Percentiles rank a stretch among this genome's conserved stretches.
Conservation (phyloP, 1,139 yeast species). For the Magnusiomyces suaveolens region DNA sequence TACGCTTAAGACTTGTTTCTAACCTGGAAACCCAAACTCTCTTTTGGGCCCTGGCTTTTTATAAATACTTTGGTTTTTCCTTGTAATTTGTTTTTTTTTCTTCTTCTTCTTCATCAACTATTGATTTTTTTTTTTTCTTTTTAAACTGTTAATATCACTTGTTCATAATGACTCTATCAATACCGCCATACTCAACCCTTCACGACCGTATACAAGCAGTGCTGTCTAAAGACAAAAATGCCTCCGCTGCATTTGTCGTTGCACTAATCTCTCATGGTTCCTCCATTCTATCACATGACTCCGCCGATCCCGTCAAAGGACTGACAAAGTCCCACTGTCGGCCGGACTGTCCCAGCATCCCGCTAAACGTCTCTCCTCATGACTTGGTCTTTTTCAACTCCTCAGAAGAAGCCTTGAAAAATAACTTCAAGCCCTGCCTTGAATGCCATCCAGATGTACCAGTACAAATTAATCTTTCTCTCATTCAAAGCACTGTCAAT, state of each 20-base stretch:
- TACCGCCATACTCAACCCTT: not conserved
- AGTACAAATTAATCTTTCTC: constrained; percentile 38
- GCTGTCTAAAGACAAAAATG: constrained; percentile 5
- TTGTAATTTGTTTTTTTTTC: not conserved
- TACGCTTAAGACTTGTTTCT: too few species aligned
- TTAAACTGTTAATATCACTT: not conserved
- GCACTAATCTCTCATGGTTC: not conserved
- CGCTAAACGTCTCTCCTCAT: not conserved
- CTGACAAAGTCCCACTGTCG: constrained; percentile 8
- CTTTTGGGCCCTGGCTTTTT: too few species aligned
- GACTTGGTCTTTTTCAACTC: not conserved
- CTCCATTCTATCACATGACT: not conserved
- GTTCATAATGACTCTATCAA: not conserved
- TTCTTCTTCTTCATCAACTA: not conserved
- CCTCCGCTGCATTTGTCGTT: constrained; percentile 8
- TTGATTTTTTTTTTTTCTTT: too few species aligned
- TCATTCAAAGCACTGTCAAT: constrained; percentile 48
- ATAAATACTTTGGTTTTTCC: not conserved
- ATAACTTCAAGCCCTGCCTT: constrained; percentile 45
- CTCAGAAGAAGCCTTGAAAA: constrained; percentile 31
- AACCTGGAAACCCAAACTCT: too few species aligned
- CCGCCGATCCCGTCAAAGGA: not conserved
- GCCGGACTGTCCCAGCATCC: constrained; percentile 3
- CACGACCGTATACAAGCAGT: constrained; percentile 5
- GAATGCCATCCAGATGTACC: constrained; percentile 39